Evolutionary conservation across 2,329 filamentous ascomycete genomes (phyloP), one percentile per base, ranked within the genome.

Genomic region (Epichloe sp.): DNA sequence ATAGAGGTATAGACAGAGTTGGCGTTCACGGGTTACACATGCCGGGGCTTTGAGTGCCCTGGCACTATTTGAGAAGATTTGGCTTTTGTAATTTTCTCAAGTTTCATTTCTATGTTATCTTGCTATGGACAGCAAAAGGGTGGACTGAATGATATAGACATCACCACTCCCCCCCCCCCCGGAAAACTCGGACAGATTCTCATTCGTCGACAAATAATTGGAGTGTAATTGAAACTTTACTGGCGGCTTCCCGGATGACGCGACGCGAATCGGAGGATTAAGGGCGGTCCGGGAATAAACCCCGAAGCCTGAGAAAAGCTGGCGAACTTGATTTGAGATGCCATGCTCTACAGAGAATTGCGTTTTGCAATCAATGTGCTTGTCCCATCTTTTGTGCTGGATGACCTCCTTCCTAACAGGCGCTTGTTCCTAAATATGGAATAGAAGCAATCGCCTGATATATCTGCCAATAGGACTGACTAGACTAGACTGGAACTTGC

Each of bases 1-100:
- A 68, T 70, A 69, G 63, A 70, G 58, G 59, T 54, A 66, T 66
- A 68, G 64, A 69, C 57, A 59, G 65, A 63, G 60, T 59, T 55
- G 67, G 67, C 66, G 67, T 68, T 69, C 57, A 62, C 51, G 59
- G 60, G 55, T 57, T 56, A 58, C 48, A 49, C 42, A 53, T 49
- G 54, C 48, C 19, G 42, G 49, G 51, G 51, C 54, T 49, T 55
- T 51, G 45, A 23, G 34, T 49, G 19, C 23, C 23, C 42, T 46
- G 15, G 23, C 17, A 15, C 43, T 23, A 15, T 5, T 17, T 43
- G 21, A 47, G 26, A 35, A 43, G 26, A 14, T 42, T 55, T 41
- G 46, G 34, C 23, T 41, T 48, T 48, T 48, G 34, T 26, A 21
- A 5, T 41, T 34, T 48, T 47, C 40, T 46, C 43, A 43, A 52